Percentiles rank a stretch among this genome's conserved stretches.
Conservation (phyloP, 1,284 basidiomycete species). For the Mycena citricolor region DNA sequence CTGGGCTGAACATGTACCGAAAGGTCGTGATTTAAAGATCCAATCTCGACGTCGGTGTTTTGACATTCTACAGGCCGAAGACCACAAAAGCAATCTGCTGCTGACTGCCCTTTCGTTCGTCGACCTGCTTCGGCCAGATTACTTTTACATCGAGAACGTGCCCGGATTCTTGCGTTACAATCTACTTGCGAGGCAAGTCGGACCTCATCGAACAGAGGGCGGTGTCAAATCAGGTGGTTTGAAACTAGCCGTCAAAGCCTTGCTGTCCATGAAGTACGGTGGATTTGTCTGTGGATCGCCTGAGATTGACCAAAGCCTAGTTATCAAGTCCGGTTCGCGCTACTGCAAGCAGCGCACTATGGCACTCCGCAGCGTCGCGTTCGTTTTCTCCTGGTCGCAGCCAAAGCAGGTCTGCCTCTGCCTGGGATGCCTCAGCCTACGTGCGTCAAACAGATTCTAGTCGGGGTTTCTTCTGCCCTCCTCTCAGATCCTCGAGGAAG, state of each 20-base stretch:
- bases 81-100: slow-evolving; percentile 55
- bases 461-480: background rate
- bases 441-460: too few species aligned
- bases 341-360: slow-evolving; percentile 71
- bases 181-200: slow-evolving; percentile 51
- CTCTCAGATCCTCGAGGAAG: background rate
- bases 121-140: slow-evolving; percentile 59
- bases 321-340: slow-evolving; percentile 64
- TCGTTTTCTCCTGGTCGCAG: slow-evolving; percentile 70
- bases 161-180: slow-evolving; percentile 61
- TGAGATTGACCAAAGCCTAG: slow-evolving; percentile 34
- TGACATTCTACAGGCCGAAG: slow-evolving; percentile 35
- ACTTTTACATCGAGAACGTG: slow-evolving; percentile 72
- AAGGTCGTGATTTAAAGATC: slow-evolving; percentile 24
- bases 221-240: slow-evolving; percentile 68
- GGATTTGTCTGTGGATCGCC: background rate
- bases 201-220: slow-evolving; percentile 49
- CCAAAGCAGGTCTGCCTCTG: slow-evolving; percentile 49
- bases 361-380: slow-evolving; percentile 69
- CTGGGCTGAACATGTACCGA: slow-evolving; percentile 55
- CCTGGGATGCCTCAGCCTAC: slow-evolving; percentile 69
- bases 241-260: slow-evolving; percentile 57
- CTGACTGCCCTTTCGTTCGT: slow-evolving; percentile 62
- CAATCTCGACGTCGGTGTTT: too few species aligned
- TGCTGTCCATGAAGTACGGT: slow-evolving; percentile 62